Base-by-base conservation (phyloP, 306 rosid species). In the Betula pendula region DNA sequence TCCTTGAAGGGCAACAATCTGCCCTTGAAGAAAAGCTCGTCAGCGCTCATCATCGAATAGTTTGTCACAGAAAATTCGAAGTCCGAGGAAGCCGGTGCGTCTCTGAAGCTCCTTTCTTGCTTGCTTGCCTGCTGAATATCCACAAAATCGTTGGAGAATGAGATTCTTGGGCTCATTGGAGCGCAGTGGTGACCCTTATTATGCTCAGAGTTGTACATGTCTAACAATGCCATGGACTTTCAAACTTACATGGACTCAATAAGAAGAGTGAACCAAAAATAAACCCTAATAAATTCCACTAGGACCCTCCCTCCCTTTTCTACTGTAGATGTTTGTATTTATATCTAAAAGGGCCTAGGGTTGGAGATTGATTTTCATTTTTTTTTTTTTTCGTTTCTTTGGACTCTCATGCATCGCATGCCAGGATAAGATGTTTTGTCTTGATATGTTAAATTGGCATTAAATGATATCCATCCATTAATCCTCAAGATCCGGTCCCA, bases 161-260 rank as follows among this genome's bases (percentile, higher is more conserved):
- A 95, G 76, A 95, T 88, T 83, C 98, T 87, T 20, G 97, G 97
- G 90, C 92, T 95, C 95, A 90, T 87, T 59, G 95, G 89, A 71
- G 96, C 67, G 66, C 29, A 84, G 42, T 84, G 87, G 35, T 81
- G 83, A 79, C 81, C 85, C 70, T 86, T 86, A 38, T 86, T 86
- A 38, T 83, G 89, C 73, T 91, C 85, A 22, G 89, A 85, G 81
- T 92, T 89, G 85, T 94, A 90, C 97, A 89, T 92, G 81, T 88
- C 88, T 83, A 88, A 88, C 85, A 90, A 89, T 85, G 92, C 97
- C 98, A 92, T 95, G 73, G 71, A 81, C 81, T 81, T 84, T 87
- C 89, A 89, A 72, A 87, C 68, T 31, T 77, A 68, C 77, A 75
- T 81, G 51, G 73, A 40, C 76, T 63, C 27, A 62, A 53, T 52